Evolutionary conservation across 768 basidiomycete species (phyloP).

Genomic region (Hygrocybe coccinea): DNA sequence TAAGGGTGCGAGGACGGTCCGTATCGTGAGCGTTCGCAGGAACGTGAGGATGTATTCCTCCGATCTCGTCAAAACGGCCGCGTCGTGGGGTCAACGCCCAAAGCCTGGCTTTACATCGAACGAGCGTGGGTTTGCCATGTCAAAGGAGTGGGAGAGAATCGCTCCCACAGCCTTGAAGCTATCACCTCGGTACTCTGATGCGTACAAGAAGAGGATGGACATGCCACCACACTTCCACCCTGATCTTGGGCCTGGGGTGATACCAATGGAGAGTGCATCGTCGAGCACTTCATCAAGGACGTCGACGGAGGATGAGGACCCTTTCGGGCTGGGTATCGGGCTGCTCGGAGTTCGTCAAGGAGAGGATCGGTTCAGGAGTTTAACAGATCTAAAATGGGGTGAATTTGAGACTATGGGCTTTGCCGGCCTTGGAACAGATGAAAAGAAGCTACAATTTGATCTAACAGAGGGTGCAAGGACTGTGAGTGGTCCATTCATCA

Average conservation of each 20-base stretch:
- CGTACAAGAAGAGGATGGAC: conserved; percentile 73
- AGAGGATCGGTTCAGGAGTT: conserved; percentile 69
- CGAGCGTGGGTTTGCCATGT: conserved; percentile 35
- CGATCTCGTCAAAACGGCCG: conserved; percentile 70
- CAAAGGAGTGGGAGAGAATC: conserved; percentile 77
- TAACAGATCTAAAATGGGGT: conserved; percentile 89
- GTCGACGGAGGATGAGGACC: conserved; percentile 38
- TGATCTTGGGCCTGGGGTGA: conserved; percentile 34
- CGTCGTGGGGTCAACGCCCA: conserved; percentile 42
- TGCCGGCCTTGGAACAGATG: conserved; percentile 39
- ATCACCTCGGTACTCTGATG: conserved; percentile 65
- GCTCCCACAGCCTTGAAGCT: conserved; percentile 57
- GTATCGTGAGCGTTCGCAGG: conserved; percentile 70
- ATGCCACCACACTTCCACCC: conserved; percentile 59
- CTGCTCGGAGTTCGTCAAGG: conserved; percentile 35
- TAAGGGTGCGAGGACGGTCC: conserved; percentile 70
- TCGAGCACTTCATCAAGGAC: conserved; percentile 23
- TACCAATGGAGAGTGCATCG: conserved; percentile 30
- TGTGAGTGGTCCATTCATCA: conserved; percentile 33
- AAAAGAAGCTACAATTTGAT: conserved; percentile 87
- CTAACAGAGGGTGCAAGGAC: conserved; percentile 81
- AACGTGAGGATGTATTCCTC: conserved; percentile 84
- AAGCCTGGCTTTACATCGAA: conserved; percentile 1
- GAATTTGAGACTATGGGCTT: conserved; percentile 87
- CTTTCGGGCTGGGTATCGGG: conserved; percentile 29